Conservation (phyloP, 768 basidiomycete species). For the Boletus coccyginus region DNA sequence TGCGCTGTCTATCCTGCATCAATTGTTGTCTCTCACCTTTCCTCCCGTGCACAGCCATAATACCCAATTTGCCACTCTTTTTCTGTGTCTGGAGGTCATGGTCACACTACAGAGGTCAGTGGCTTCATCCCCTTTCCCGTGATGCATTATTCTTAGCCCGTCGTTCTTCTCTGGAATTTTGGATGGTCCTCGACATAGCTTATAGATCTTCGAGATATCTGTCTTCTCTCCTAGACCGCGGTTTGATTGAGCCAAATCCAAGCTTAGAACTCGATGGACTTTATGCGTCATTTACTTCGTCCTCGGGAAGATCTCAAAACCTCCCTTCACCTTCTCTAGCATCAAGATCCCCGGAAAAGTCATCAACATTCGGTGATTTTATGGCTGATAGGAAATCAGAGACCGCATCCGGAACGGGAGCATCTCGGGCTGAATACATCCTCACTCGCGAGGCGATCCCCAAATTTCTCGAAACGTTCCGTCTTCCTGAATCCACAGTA, state of each 20-base stretch:
- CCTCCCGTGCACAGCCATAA: slow-evolving; percentile 50
- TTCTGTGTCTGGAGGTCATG: slow-evolving; percentile 84
- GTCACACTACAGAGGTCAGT: slow-evolving; percentile 76
- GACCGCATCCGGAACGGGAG: background rate
- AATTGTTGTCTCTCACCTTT: background rate
- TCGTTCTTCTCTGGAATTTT: background rate
- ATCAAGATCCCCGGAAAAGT: slow-evolving; percentile 10
- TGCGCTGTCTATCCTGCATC: slow-evolving; percentile 35
- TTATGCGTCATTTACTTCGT: slow-evolving; percentile 39
- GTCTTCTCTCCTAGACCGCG: slow-evolving; percentile 52
- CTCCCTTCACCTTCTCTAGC: slow-evolving; percentile 6
- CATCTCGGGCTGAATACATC: slow-evolving; percentile 27
- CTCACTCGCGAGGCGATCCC: slow-evolving; percentile 55
- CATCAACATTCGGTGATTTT: background rate
- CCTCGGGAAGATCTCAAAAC: slow-evolving; percentile 10
- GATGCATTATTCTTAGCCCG: background rate
- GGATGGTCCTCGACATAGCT: slow-evolving; percentile 37
- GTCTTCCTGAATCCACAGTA: slow-evolving; percentile 42
- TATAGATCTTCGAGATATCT: slow-evolving; percentile 72
- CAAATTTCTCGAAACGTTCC: slow-evolving; percentile 44
- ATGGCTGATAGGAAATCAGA: background rate
- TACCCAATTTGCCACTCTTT: slow-evolving; percentile 84
- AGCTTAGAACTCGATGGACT: slow-evolving; percentile 55
- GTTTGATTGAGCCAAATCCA: slow-evolving; percentile 54
- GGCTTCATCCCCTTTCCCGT: background rate